Percentiles rank a stretch among this genome's conserved stretches.
Conservation (phyloP, 306 rosid species). For the Argentina anserina region DNA sequence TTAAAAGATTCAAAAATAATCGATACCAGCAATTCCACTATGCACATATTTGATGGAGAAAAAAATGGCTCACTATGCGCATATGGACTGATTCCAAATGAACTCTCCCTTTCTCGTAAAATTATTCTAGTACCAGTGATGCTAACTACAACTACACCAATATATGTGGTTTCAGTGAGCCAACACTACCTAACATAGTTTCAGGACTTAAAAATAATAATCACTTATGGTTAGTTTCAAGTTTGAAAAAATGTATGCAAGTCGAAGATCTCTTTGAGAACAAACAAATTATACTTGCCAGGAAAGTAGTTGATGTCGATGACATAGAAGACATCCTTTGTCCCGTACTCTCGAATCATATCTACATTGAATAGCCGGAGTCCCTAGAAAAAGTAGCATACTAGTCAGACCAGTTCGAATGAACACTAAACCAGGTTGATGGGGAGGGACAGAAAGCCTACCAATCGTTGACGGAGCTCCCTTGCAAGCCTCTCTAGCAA, state of each 20-base stretch:
- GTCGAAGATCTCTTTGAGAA: not conserved
- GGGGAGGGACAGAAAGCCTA: slow-evolving; percentile 21
- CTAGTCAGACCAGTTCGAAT: not conserved
- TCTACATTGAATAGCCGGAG: slow-evolving; percentile 83
- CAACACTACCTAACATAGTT: not conserved
- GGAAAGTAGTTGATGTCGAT: slow-evolving; percentile 95
- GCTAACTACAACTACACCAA: not conserved
- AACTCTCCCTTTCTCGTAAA: not conserved
- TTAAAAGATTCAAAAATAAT: not conserved
- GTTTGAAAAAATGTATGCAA: not conserved
- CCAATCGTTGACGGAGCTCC: slow-evolving; percentile 79
- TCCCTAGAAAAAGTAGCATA: slow-evolving; percentile 44
- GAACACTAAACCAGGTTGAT: not conserved
- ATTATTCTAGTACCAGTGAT: not conserved
- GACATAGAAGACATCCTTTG: slow-evolving; percentile 62
- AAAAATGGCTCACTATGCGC: too few species aligned
- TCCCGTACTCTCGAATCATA: slow-evolving; percentile 67
- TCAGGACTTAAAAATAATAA: not conserved
- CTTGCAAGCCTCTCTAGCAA: slow-evolving; percentile 75
- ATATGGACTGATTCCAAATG: not conserved
- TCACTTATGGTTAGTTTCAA: not conserved
- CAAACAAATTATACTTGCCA: slow-evolving; percentile 38
- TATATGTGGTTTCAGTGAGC: not conserved
- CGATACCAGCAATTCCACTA: not conserved
- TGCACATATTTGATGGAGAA: not conserved